phyloP scores from a whole-genome alignment of 2,329 filamentous ascomycete species.

The Arthrobotrys pseudoclavata region DNA sequence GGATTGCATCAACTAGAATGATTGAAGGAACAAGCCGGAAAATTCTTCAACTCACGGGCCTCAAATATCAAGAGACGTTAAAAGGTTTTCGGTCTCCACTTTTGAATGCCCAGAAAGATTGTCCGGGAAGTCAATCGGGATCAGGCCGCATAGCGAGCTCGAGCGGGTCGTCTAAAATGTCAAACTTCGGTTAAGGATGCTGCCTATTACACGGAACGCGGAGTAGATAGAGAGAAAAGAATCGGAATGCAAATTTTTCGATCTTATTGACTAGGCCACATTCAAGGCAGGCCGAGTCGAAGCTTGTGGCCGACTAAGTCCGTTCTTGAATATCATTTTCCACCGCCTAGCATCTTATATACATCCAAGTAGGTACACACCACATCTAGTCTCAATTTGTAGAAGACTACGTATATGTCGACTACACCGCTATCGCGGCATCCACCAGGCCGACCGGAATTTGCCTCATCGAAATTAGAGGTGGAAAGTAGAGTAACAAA shows the following conservation, averaged over 20 bases:
- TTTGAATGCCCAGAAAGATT: constrained; percentile 2
- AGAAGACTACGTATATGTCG: not conserved
- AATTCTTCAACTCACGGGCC: constrained; percentile 14
- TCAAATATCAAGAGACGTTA: not conserved
- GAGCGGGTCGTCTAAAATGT: constrained; percentile 31
- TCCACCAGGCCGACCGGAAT: constrained; percentile 8
- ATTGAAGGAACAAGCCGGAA: constrained; percentile 13
- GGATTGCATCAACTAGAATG: constrained; percentile 3
- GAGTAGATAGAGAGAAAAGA: not conserved
- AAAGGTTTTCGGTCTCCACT: constrained; percentile 5
- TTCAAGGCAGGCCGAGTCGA: not conserved
- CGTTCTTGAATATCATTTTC: constrained; percentile 4
- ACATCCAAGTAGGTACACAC: not conserved
- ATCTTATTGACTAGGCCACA: not conserved
- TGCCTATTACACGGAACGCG: constrained; percentile 28
- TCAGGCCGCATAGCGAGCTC: constrained; percentile 22
- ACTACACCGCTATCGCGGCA: constrained; percentile 12
- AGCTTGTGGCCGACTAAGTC: not conserved
- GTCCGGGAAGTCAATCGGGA: constrained; percentile 36
- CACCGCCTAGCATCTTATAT: constrained; percentile 7
- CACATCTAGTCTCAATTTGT: not conserved
- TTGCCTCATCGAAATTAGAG: not conserved
- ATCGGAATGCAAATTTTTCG: not conserved
- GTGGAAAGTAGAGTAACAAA: constrained; percentile 4
- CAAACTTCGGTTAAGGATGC: constrained; percentile 13